Evolutionary conservation across 192 early-diverging fungal genomes (phyloP), one percentile per base, ranked within the genome.

Genomic region (Pilaira anomala): DNA sequence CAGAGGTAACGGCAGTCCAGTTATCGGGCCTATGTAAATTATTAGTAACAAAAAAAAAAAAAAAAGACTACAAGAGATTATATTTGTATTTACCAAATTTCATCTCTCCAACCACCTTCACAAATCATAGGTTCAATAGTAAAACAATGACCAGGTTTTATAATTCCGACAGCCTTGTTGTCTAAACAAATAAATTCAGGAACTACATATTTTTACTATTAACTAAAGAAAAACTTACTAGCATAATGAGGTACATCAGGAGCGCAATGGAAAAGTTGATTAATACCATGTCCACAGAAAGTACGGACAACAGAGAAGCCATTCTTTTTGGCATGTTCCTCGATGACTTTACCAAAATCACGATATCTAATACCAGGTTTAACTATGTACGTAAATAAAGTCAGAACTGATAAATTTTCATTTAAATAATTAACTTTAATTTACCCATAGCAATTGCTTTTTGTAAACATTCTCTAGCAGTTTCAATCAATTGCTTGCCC

Each of bases 111-210:
- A 22, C 66, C 73, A 40, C 95, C 95, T 62, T 92, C 93, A 63
- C 88, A 90, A 75, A 99, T 98, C 95, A 98, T 98, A 7, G 95
- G 97, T 75, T 99, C 97, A 62, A 99, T 99, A 6, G 97, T 99
- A 61, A 99, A 99, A 33, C 87, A 82, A 67, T 98, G 94, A 7
- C 97, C 97, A 26, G 90, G 81, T 78, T 94, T 95, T 86, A 97
- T 92, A 3, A 92, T 84, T 24, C 97, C 97, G 51, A 97, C 85
- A 0, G 95, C 93, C 83, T 97, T 97, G 76, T 98, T 97, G 50
- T 88, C 76, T 77, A 51, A 24, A 46, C 12, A 30, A 14, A 41
- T 48, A 51, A 51, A 45, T 16, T 12, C 6, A 21, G 14, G 25
- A 12, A 52, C 22, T 21, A 33, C 12, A 3, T 12, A 3, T 25